These are phyloP conservation scores for Musa troglodytarum DNA, from an alignment of 176 grass and related monocot species.

Conservation along the genomic window DNA sequence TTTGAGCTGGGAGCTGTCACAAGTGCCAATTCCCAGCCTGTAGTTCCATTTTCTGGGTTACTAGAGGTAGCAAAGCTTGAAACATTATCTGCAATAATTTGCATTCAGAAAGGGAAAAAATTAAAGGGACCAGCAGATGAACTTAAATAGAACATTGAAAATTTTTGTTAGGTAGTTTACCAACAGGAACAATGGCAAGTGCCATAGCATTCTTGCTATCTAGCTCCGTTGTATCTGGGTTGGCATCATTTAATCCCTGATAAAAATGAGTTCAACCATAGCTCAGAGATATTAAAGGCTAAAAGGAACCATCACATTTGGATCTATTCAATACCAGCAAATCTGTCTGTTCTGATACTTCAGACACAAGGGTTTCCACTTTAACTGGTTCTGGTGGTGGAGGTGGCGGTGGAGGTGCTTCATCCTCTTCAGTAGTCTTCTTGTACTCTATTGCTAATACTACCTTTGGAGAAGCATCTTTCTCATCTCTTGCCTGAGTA, in stretches of 20 bases:
- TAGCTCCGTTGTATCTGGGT: conserved; percentile 36
- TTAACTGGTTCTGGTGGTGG: conserved; percentile 44
- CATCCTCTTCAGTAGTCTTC: conserved; percentile 46
- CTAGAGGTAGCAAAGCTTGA: conserved; percentile 44
- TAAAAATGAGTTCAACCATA: conserved; percentile 13
- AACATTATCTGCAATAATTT: conserved; percentile 33
- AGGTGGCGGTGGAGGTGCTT: conserved; percentile 32
- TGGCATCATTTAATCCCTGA: conserved; percentile 52
- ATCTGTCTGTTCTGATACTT: conserved; percentile 37
- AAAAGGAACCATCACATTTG: background rate
- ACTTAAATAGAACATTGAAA: background rate
- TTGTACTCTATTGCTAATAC: conserved; percentile 69
- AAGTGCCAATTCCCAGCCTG: conserved; percentile 85
- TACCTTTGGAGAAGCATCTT: conserved; percentile 23
- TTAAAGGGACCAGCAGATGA: background rate
- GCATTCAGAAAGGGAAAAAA: background rate
- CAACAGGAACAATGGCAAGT: conserved; percentile 64
- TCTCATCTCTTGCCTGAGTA: conserved; percentile 33
- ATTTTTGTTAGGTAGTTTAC: conserved; percentile 25
- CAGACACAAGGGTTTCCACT: conserved; percentile 17
- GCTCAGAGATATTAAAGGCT: background rate
- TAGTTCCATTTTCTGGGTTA: conserved; percentile 34
- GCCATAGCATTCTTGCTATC: conserved; percentile 61
- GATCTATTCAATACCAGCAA: conserved; percentile 52
- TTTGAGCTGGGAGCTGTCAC: conserved; percentile 54